These are phyloP conservation scores for Madurella fahalii DNA, from an alignment of 2,329 filamentous ascomycete species.

Conservation along the genomic window DNA sequence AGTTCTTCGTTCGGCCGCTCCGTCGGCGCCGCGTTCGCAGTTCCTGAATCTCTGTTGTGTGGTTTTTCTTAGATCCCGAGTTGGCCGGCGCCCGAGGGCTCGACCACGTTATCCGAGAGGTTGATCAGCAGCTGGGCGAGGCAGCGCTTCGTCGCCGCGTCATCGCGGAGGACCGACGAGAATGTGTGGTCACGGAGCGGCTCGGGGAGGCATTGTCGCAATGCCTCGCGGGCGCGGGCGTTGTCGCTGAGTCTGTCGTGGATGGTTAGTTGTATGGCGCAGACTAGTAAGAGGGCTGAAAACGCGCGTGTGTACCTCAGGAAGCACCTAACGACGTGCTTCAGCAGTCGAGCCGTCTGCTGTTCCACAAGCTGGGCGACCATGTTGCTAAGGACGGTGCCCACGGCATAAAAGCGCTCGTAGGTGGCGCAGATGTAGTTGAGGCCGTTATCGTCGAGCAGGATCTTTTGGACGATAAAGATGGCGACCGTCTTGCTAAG, in stretches of 20 bases:
- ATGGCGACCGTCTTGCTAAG: slow-evolving; percentile 98
- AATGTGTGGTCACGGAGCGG: slow-evolving; percentile 99
- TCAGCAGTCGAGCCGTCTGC: slow-evolving; percentile 90
- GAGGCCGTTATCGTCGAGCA: slow-evolving; percentile 92
- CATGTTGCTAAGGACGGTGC: slow-evolving; percentile 97
- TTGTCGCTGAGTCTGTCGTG: slow-evolving; percentile 79
- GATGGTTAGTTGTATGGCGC: neutral
- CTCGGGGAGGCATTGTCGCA: slow-evolving; percentile 93
- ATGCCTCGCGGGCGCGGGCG: slow-evolving; percentile 86
- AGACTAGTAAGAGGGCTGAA: neutral
- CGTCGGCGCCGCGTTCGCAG: neutral
- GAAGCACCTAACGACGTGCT: slow-evolving; percentile 97
- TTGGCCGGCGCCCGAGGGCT: slow-evolving; percentile 32
- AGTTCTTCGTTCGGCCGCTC: neutral
- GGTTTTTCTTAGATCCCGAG: slow-evolving; percentile 21
- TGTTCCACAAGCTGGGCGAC: slow-evolving; percentile 96
- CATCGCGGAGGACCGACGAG: slow-evolving; percentile 90
- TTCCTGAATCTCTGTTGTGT: slow-evolving; percentile 9
- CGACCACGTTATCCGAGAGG: slow-evolving; percentile 79
- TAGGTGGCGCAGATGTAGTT: slow-evolving; percentile 99
- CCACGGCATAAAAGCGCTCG: slow-evolving; percentile 96
- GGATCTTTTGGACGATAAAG: slow-evolving; percentile 98
- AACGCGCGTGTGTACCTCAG: slow-evolving; percentile 61
- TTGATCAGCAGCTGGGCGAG: slow-evolving; percentile 97
- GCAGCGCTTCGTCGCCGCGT: slow-evolving; percentile 95